phyloP scores from a whole-genome alignment of 2,329 filamentous ascomycete species.

The Scedosporium minutisporum region DNA sequence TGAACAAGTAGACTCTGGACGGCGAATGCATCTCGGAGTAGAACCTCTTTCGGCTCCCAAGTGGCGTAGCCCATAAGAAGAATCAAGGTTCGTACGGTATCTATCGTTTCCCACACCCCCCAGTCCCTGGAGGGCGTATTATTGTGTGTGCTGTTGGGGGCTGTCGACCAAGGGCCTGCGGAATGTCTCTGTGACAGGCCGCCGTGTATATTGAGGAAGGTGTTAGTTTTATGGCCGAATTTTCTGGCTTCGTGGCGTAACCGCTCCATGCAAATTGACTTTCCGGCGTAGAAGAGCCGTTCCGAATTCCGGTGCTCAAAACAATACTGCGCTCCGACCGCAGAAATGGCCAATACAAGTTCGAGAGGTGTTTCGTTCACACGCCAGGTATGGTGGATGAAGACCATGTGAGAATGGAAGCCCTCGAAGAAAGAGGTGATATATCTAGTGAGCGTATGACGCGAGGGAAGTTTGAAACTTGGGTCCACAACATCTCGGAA shows the following conservation, averaged over 20 bases:
- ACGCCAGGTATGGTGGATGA: conserved; percentile 26
- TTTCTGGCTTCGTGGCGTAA: conserved; percentile 14
- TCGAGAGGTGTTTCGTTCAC: conserved; percentile 21
- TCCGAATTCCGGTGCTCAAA: conserved; percentile 25
- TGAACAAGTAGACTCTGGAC: conserved; percentile 23
- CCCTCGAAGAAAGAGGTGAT: conserved; percentile 26
- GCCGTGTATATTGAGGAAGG: conserved; percentile 13
- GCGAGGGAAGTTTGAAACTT: conserved; percentile 22
- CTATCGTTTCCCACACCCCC: conserved; percentile 19
- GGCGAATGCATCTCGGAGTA: conserved; percentile 24
- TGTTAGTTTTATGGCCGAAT: conserved; percentile 16
- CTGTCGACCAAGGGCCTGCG: neutral
- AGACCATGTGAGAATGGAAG: conserved; percentile 27
- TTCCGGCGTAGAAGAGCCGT: conserved; percentile 22
- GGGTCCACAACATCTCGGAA: conserved; percentile 20
- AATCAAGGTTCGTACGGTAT: conserved; percentile 23
- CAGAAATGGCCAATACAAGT: conserved; percentile 21
- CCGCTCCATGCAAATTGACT: conserved; percentile 21
- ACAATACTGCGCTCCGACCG: conserved; percentile 27
- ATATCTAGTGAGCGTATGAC: conserved; percentile 25
- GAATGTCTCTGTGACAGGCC: neutral
- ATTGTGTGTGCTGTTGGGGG: neutral
- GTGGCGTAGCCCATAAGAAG: conserved; percentile 28
- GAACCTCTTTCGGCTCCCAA: conserved; percentile 22
- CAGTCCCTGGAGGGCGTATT: conserved; percentile 4